A percentile compares a stretch with the other conserved stretches of the same genome.
Evolutionary conservation across 2,329 filamentous ascomycete species (phyloP).

Genomic region (Pyricularia grisea): DNA sequence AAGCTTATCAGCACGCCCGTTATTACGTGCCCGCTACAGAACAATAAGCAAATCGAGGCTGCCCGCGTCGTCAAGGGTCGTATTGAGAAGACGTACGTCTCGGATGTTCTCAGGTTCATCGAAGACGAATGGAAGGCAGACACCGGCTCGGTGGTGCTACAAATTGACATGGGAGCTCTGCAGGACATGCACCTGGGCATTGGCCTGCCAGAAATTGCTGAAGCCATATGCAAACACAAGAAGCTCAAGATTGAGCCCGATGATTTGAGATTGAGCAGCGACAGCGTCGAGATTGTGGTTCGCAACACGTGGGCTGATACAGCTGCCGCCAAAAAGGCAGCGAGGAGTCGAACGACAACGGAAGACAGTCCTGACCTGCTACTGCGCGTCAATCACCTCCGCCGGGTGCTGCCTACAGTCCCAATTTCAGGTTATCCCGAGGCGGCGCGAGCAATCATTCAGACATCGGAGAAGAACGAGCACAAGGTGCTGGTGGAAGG

Average conservation of each 20-base stretch:
- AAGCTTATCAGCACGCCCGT: slow-evolving; percentile 90
- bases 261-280: slow-evolving; percentile 20
- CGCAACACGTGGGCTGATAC: slow-evolving; percentile 41
- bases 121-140: slow-evolving; percentile 83
- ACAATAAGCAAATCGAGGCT: slow-evolving; percentile 62
- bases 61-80: slow-evolving; percentile 88
- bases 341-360: slow-evolving; percentile 30
- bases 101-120: slow-evolving; percentile 70
- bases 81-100: slow-evolving; percentile 89
- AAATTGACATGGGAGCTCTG: slow-evolving; percentile 72
- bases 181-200: slow-evolving; percentile 76
- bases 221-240: slow-evolving; percentile 69
- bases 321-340: slow-evolving; percentile 34
- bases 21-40: slow-evolving; percentile 77
- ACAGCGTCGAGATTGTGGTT: slow-evolving; percentile 66
- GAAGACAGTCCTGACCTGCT: slow-evolving; percentile 55
- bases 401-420: slow-evolving; percentile 72
- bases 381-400: slow-evolving; percentile 74
- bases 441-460: slow-evolving; percentile 78
- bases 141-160: slow-evolving; percentile 67
- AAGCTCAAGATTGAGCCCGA: slow-evolving; percentile 62
- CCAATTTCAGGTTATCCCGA: slow-evolving; percentile 85
- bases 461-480: slow-evolving; percentile 61
- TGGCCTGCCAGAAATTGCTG: slow-evolving; percentile 59
- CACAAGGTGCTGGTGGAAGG: slow-evolving; percentile 83